A percentile compares a stretch with the other conserved stretches of the same genome.
Conservation (phyloP, 2,329 filamentous ascomycete genomes). For the Colletotrichum cordylinicola region DNA sequence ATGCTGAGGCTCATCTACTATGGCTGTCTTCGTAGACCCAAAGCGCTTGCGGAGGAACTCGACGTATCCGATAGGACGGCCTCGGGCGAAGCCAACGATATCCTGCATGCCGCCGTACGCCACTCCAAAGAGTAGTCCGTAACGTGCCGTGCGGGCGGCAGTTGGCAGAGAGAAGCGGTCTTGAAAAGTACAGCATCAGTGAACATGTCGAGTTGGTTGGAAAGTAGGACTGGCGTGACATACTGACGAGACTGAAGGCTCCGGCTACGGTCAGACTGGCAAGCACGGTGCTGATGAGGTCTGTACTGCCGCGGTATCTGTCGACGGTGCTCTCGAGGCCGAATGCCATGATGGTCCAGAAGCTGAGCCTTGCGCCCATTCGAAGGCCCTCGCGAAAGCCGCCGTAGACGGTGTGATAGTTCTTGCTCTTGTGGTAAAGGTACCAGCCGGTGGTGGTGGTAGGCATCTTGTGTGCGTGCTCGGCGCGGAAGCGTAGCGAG, state of each 20-base stretch:
- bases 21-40: not conserved
- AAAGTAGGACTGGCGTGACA: slow-evolving; percentile 34
- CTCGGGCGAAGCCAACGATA: slow-evolving; percentile 69
- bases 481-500: slow-evolving; percentile 86
- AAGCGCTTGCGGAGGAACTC: slow-evolving; percentile 64
- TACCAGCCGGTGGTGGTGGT: slow-evolving; percentile 88
- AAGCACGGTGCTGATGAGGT: slow-evolving; percentile 81
- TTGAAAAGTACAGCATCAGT: slow-evolving; percentile 36
- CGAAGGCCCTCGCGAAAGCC: slow-evolving; percentile 79
- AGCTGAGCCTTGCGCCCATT: slow-evolving; percentile 73
- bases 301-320: slow-evolving; percentile 69
- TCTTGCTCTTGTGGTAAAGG: slow-evolving; percentile 98
- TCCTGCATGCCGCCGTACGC: slow-evolving; percentile 86
- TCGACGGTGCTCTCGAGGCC: slow-evolving; percentile 87
- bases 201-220: not conserved
- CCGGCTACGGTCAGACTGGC: slow-evolving; percentile 87
- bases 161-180: slow-evolving; percentile 82
- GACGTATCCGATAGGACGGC: slow-evolving; percentile 77
- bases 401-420: slow-evolving; percentile 83
- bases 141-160: slow-evolving; percentile 77
- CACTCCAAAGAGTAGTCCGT: slow-evolving; percentile 80
- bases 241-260: slow-evolving; percentile 86
- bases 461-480: slow-evolving; percentile 94
- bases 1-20: not conserved
- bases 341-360: slow-evolving; percentile 80